Base-by-base conservation (phyloP, 495 filamentous ascomycete species). In the Talaromyces borbonicus region DNA sequence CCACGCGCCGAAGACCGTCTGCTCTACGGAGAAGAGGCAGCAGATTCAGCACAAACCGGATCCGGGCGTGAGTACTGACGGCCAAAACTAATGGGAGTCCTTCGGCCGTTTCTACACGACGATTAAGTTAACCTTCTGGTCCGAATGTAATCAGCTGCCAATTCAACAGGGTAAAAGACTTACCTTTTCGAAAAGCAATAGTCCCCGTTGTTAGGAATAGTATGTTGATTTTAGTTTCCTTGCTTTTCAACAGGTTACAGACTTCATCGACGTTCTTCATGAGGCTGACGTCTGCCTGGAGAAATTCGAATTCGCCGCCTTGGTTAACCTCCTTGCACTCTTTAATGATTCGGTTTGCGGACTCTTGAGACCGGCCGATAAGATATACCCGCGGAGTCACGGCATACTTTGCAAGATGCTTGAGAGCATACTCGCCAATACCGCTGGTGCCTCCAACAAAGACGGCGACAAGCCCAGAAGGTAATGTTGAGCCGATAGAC, bases 361-460 rank as follows among this genome's bases (percentile, higher is more conserved):
- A 50, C 4, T 42, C 46, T 41, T 65, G 51, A 49, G 58, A 69
- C 15, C 72, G 59, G 49, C 74, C 72, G 48, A 75, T 52, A 8
- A 75, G 57, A 50, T 74, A 74, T 26, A 74, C 58, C 2, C 61
- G 52, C 25, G 78, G 48, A 50, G 73, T 51, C 5, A 58, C 32
- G 7, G 79, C 63, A 36, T 75, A 48, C 24, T 69, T 60, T 7
- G 72, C 72, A 38, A 85, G 78, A 24, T 66, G 54, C 47, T 64
- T 74, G 45, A 82, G 60, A 3, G 78, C 77, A 11, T 65, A 50
- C 51, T 78, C 67, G 33, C 77, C 79, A 45, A 86, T 75, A 24
- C 80, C 83, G 27, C 70, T 72, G 0, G 82, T 86, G 16, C 64
- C 83, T 39, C 83, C 80, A 12, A 78, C 78, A 24, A 29, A 43